A percentile compares a stretch with the other conserved stretches of the same genome.
These are phyloP conservation scores for Pythium brachiatum DNA, from an alignment of 352 stramenopile species.

Conservation along the genomic window DNA sequence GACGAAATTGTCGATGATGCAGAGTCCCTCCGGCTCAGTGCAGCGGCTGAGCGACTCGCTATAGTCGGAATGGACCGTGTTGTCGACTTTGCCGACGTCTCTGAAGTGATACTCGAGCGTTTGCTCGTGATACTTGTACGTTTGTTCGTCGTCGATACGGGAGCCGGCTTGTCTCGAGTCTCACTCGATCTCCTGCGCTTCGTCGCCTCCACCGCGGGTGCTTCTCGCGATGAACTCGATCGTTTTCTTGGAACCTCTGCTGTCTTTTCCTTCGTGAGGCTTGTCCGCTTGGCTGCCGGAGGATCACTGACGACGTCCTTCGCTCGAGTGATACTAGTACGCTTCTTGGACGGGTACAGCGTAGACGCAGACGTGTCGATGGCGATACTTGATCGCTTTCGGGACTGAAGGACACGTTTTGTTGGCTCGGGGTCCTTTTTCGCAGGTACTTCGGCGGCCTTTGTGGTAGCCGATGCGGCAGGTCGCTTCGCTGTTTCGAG, in stretches of 20 bases:
- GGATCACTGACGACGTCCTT: conserved; percentile 4
- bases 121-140: conserved; percentile 1
- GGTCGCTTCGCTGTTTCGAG: background rate
- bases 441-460: background rate
- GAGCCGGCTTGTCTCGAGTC: conserved; percentile 1
- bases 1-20: conserved; percentile 57
- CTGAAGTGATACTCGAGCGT: background rate
- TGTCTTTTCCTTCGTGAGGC: conserved; percentile 13
- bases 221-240: conserved; percentile 12
- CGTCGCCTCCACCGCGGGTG: background rate
- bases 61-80: conserved; percentile 5
- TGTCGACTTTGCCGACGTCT: background rate
- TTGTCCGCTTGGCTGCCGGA: conserved; percentile 9
- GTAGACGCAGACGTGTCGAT: conserved; percentile 20
- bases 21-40: conserved; percentile 33
- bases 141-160: background rate
- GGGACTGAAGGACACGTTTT: conserved; percentile 3
- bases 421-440: background rate
- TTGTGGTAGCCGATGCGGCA: background rate
- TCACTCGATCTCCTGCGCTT: conserved; percentile 17
- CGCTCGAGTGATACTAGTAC: conserved; percentile 7
- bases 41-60: conserved; percentile 18
- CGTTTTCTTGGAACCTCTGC: conserved; percentile 13
- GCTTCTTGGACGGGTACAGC: conserved; percentile 26
- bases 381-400: conserved; percentile 24